These are phyloP conservation scores for Scleromitrula shiraiana DNA, from an alignment of 2,329 filamentous ascomycete genomes.

Conservation along the genomic window DNA sequence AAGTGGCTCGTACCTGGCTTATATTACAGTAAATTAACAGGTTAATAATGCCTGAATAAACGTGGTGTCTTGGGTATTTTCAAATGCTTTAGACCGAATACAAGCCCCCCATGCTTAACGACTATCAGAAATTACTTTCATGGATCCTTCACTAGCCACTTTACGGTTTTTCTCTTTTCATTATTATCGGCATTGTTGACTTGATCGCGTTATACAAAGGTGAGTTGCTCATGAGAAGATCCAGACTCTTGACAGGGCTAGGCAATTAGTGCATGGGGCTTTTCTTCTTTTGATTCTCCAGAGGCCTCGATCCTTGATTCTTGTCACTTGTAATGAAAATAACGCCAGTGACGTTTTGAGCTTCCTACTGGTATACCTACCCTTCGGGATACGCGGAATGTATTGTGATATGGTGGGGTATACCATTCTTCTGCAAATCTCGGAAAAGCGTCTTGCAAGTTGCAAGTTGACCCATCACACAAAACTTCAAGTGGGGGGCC, in stretches of 20 bases:
- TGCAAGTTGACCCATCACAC: no score
- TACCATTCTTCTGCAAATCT: no score
- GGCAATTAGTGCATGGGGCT: conserved; percentile 1
- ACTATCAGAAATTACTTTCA: neutral
- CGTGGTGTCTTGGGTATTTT: conserved; percentile 17
- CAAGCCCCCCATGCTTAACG: conserved; percentile 1
- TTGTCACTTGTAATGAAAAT: neutral
- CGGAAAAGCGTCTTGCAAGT: neutral
- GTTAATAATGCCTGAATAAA: conserved; percentile 13
- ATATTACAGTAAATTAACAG: conserved; percentile 10
- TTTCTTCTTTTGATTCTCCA: neutral
- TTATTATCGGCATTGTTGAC: neutral
- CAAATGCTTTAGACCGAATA: conserved; percentile 11
- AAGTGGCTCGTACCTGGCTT: conserved; percentile 14
- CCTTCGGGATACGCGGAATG: no score
- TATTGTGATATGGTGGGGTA: no score
- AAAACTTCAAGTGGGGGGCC: neutral
- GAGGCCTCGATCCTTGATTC: neutral
- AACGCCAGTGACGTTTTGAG: no score
- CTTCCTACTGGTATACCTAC: neutral
- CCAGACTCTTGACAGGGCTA: conserved; percentile 4
- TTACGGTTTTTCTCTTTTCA: no score
- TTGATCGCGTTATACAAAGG: no score
- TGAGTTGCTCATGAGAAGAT: neutral
- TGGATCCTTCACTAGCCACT: no score